Conservation (phyloP, 2,329 filamentous ascomycete genomes). For the Calonectria hongkongensis region DNA sequence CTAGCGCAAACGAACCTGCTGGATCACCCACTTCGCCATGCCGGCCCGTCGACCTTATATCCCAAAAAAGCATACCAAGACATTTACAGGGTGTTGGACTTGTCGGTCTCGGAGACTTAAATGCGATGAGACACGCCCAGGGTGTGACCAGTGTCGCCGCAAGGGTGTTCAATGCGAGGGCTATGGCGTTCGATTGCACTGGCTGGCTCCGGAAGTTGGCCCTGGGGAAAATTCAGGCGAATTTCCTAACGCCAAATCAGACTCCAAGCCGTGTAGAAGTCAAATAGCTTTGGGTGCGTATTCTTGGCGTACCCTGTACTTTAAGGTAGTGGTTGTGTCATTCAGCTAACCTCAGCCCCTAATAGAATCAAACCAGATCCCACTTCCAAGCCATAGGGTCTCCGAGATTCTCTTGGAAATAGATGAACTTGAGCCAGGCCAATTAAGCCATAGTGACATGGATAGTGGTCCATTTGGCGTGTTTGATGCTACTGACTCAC, state of each 20-base stretch:
- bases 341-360: neutral
- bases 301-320: neutral
- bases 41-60: neutral
- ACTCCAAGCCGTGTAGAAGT: conserved; percentile 29
- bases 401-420: conserved; percentile 28
- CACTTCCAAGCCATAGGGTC: conserved; percentile 24
- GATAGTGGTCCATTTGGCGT: conserved; percentile 26
- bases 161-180: conserved; percentile 58
- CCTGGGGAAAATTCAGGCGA: neutral
- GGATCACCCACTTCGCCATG: neutral
- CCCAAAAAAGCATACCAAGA: conserved; percentile 51
- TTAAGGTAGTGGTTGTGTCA: neutral
- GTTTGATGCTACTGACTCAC: neutral
- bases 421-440: conserved; percentile 1
- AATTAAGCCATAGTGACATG: neutral
- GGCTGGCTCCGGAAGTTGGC: conserved; percentile 42
- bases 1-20: neutral
- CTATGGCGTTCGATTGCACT: conserved; percentile 56
- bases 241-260: neutral
- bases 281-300: conserved; percentile 26
- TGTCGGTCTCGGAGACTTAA: conserved; percentile 62
- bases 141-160: conserved; percentile 57
- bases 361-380: conserved; percentile 14
- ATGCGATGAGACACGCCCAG: conserved; percentile 60
- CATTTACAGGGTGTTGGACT: conserved; percentile 60